Evolutionary conservation across 305 asterid genomes (phyloP).

Genomic region (Solanum hybrid): DNA sequence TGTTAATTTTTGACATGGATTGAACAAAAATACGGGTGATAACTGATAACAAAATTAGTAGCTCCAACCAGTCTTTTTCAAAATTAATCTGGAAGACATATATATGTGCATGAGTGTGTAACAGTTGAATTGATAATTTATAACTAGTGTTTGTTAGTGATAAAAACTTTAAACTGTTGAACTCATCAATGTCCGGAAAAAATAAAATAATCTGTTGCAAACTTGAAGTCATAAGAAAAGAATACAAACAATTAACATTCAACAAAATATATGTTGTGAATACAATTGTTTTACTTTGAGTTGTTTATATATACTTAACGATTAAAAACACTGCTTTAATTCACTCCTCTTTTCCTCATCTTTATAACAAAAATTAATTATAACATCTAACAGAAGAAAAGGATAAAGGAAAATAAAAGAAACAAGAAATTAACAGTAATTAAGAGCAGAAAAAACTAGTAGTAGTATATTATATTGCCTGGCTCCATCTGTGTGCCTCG

Average conservation of each 20-base stretch:
- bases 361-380: not conserved
- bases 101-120: not conserved
- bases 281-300: not conserved
- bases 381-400: not conserved
- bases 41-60: not conserved
- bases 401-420: not conserved
- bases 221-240: not conserved
- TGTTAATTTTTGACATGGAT: not conserved
- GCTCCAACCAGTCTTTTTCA: not conserved
- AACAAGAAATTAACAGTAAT: not conserved
- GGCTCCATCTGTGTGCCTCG: conserved; percentile 39
- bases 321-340: not conserved
- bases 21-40: not conserved
- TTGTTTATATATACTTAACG: not conserved
- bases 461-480: conserved; percentile 15
- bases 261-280: not conserved
- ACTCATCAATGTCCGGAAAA: not conserved
- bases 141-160: not conserved
- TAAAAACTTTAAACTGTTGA: not conserved
- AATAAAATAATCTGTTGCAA: not conserved
- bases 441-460: not conserved
- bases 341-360: not conserved
- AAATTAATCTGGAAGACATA: not conserved
- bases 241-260: not conserved
- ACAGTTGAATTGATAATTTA: not conserved